Base-by-base conservation (phyloP, 495 filamentous ascomycete species). In the Hyaloscypha finlandica region DNA sequence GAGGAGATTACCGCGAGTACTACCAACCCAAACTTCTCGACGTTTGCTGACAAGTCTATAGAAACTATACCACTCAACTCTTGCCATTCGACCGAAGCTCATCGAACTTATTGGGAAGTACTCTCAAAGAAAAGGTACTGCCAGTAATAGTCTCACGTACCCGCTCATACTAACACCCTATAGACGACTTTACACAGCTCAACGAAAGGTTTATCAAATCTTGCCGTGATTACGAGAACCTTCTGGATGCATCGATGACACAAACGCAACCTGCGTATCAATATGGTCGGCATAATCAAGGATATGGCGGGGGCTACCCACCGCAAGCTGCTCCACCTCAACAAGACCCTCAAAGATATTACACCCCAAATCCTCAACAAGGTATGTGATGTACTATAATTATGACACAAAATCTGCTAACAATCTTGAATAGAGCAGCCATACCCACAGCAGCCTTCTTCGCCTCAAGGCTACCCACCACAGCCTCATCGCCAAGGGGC, bases 201-300 rank as follows among this genome's bases (percentile, higher is more conserved):
- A 99, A 99, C 75, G 95, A 99, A 72, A 98, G 98, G 76, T 99
- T 99, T 77, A 98, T 99, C 82, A 99, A 99, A 78, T 95, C 95
- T 12, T 88, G 95, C 65, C 86, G 94, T 71, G 95, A 98, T 75
- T 99, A 98, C 76, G 95, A 99, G 77, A 88, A 91, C 32, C 83
- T 99, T n/a, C 81, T 99, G 42, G 95, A 99, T 77, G 89, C 92
- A 30, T 97, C 94, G 30, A 97, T 99, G 93, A 88, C 95, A 1
- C 92, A 96, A 65, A 87, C 91, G 8, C 88, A 91, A 68, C 86
- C 88, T 30, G 79, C 77, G 39, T 85, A 85, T 64, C 73, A 79
- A 62, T 83, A 78, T 73, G 75, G 72, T 68, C 70, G 59, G 73
- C 74, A 55, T 14, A 42, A 45, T 51, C 66, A 65, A 29, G 62